phyloP scores from a whole-genome alignment of 2,329 filamentous ascomycete species.

The Colletotrichum viniferum region DNA sequence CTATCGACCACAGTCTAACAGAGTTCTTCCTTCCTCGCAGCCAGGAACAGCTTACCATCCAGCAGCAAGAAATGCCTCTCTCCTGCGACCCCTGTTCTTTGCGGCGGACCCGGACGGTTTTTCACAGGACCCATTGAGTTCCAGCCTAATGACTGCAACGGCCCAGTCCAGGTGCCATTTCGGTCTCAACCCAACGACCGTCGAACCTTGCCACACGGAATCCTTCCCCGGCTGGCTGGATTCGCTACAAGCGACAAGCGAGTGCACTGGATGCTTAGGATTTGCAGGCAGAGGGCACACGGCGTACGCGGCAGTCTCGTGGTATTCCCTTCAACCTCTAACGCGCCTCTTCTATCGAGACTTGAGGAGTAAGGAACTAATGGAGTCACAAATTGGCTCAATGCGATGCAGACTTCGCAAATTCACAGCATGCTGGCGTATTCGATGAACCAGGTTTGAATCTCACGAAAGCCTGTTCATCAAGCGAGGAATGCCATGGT shows the following conservation, averaged over 20 bases:
- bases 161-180: conserved; percentile 6
- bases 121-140: conserved; percentile 9
- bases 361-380: background rate
- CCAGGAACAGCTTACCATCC: background rate
- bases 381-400: background rate
- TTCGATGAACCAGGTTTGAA: background rate
- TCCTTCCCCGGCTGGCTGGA: conserved; percentile 5
- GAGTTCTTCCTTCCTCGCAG: background rate
- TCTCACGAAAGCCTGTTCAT: background rate
- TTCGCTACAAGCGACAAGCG: background rate
- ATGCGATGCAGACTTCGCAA: background rate
- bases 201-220: conserved; percentile 6
- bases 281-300: background rate
- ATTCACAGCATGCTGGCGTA: background rate
- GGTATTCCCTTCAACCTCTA: background rate
- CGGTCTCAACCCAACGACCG: background rate
- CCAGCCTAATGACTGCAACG: conserved; percentile 10
- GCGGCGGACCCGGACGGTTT: conserved; percentile 9
- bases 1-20: conserved; percentile 11
- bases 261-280: background rate
- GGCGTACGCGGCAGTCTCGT: background rate
- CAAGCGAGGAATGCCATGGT: background rate
- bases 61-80: conserved; percentile 14
- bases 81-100: background rate
- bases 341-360: background rate